A percentile compares a stretch with the other conserved stretches of the same genome.
These are phyloP conservation scores for Saccharomycopsis fodiens DNA, from an alignment of 805 yeast genomes.

Conservation along the genomic window DNA sequence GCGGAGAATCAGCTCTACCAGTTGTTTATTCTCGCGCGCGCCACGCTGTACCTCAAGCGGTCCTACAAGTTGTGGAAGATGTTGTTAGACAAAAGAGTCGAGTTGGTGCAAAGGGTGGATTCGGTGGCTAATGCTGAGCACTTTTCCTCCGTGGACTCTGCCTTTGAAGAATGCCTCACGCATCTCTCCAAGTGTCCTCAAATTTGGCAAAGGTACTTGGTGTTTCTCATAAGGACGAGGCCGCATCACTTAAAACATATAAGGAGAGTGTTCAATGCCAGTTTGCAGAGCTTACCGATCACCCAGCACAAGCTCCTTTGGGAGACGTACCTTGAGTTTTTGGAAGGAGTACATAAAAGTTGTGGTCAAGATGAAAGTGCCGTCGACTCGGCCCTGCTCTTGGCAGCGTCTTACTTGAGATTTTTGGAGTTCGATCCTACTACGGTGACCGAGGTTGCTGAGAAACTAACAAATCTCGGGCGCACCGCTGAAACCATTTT, in stretches of 20 bases:
- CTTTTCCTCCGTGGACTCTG: constrained; percentile 30
- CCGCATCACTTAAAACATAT: constrained; percentile 30
- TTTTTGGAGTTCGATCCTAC: constrained; percentile 14
- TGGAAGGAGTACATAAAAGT: constrained; percentile 28
- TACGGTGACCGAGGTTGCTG: constrained; percentile 28
- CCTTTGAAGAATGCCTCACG: constrained; percentile 42
- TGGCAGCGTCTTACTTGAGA: constrained; percentile 3
- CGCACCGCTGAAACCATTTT: constrained; percentile 26
- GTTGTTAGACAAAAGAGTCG: constrained; percentile 37
- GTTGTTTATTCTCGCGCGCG: constrained; percentile 46
- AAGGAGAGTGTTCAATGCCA: constrained; percentile 40
- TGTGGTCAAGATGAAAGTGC: constrained; percentile 21
- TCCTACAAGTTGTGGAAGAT: constrained; percentile 49
- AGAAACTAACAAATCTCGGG: constrained; percentile 29
- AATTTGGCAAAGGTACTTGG: constrained; percentile 46
- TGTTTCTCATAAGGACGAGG: constrained; percentile 31
- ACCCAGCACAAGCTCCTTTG: constrained; percentile 52
- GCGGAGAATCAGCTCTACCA: constrained; percentile 27
- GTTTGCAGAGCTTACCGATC: constrained; percentile 41
- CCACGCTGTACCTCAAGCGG: constrained; percentile 35
- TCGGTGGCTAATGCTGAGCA: constrained; percentile 27
- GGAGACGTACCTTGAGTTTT: constrained; percentile 44
- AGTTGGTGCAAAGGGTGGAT: constrained; percentile 25
- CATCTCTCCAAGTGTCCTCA: constrained; percentile 37
- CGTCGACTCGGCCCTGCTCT: constrained; percentile 14